phyloP scores from a whole-genome alignment of 768 basidiomycete genomes.

The Tricholoma sp. region DNA sequence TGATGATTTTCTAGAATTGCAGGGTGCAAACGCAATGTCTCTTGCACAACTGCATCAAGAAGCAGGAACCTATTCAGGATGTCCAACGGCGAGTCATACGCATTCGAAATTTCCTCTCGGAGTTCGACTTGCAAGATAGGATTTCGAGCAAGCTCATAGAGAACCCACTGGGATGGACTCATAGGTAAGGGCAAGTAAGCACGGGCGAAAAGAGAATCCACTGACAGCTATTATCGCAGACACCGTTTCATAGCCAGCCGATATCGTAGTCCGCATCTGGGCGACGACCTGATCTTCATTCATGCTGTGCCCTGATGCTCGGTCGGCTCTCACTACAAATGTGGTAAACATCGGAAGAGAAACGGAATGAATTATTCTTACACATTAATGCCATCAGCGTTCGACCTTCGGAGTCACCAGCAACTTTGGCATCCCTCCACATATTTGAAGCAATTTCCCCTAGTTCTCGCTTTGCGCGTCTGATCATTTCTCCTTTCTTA shows the following conservation, averaged over 20 bases:
- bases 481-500: conserved; percentile 54
- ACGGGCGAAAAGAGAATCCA: conserved; percentile 12
- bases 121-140: conserved; percentile 48
- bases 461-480: conserved; percentile 47
- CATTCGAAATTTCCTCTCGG: conserved; percentile 45
- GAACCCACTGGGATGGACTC: conserved; percentile 45
- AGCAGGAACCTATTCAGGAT: conserved; percentile 46
- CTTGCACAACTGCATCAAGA: conserved; percentile 57
- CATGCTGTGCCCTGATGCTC: conserved; percentile 32
- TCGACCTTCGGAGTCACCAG: conserved; percentile 37
- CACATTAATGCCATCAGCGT: conserved; percentile 54
- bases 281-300: conserved; percentile 48
- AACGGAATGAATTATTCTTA: conserved; percentile 23
- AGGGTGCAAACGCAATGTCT: conserved; percentile 57
- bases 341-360: neutral
- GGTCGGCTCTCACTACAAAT: conserved; percentile 37
- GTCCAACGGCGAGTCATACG: conserved; percentile 47
- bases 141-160: conserved; percentile 56
- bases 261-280: conserved; percentile 60
- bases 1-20: conserved; percentile 64
- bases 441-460: conserved; percentile 46
- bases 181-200: neutral
- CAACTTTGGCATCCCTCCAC: conserved; percentile 49
- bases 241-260: conserved; percentile 55
- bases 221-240: conserved; percentile 39